phyloP scores from a whole-genome alignment of 179 eudicot species.

The Silene vulgaris region DNA sequence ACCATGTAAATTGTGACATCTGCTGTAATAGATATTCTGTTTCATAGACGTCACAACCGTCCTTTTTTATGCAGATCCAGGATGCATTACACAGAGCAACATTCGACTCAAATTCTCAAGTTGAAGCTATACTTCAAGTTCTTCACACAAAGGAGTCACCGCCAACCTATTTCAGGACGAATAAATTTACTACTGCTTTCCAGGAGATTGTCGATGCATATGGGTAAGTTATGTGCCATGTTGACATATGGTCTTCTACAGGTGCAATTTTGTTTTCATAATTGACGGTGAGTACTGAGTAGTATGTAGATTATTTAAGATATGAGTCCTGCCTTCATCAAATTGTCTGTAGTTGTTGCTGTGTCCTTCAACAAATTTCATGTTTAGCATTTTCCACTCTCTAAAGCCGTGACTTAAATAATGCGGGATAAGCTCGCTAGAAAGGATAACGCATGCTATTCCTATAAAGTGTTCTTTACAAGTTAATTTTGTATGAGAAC shows the following conservation, averaged over 20 bases:
- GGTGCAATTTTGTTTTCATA: neutral
- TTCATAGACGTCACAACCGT: neutral
- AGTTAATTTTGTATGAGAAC: neutral
- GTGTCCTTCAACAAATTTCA: neutral
- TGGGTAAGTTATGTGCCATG: slow-evolving; percentile 49
- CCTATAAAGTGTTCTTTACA: neutral
- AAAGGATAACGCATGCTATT: neutral
- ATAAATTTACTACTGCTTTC: slow-evolving; percentile 67
- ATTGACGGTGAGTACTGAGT: neutral
- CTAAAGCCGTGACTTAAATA: neutral
- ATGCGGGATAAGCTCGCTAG: slow-evolving; percentile 6
- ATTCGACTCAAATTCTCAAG: slow-evolving; percentile 83
- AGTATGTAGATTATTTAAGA: neutral
- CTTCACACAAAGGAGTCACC: slow-evolving; percentile 74
- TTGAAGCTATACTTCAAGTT: slow-evolving; percentile 82
- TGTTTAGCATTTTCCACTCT: neutral
- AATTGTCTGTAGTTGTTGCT: neutral
- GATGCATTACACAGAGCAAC: slow-evolving; percentile 91
- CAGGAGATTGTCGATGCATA: slow-evolving; percentile 98
- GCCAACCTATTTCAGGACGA: slow-evolving; percentile 91
- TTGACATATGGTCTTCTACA: neutral
- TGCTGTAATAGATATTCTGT: neutral
- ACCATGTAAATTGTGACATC: slow-evolving; percentile 5
- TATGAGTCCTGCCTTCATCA: neutral
- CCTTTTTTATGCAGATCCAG: slow-evolving; percentile 54